A percentile compares a stretch with the other conserved stretches of the same genome.
These are phyloP conservation scores for Alternaria consortialis DNA, from an alignment of 2,329 filamentous ascomycete genomes.

Conservation along the genomic window DNA sequence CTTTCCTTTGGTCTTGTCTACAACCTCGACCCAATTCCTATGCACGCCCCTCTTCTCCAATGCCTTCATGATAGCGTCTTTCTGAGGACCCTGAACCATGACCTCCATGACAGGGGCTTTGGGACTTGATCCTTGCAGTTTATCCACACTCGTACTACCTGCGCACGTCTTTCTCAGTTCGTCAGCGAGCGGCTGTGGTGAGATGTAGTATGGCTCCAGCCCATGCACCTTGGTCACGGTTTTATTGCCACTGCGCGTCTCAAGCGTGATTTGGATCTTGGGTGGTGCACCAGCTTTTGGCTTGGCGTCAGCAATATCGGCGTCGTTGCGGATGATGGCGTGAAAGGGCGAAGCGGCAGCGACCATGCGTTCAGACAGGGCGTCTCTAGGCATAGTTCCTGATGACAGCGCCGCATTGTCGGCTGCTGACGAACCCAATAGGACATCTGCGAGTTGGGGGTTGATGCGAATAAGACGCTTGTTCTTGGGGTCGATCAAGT, in stretches of 20 bases:
- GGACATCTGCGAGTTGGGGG: conserved; percentile 68
- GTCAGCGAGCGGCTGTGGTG: conserved; percentile 68
- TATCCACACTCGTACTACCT: conserved; percentile 71
- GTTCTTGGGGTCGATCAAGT: conserved; percentile 65
- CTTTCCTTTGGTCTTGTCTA: conserved; percentile 74
- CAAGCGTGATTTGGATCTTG: conserved; percentile 67
- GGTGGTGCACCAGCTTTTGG: conserved; percentile 69
- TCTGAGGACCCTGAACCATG: conserved; percentile 73
- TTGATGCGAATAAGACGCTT: conserved; percentile 69
- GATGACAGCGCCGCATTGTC: conserved; percentile 67
- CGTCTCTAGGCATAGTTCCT: conserved; percentile 67
- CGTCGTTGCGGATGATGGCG: conserved; percentile 62
- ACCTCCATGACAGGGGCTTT: conserved; percentile 72
- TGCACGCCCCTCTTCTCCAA: conserved; percentile 67
- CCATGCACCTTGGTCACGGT: conserved; percentile 70
- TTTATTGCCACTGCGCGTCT: conserved; percentile 73
- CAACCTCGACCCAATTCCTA: conserved; percentile 68
- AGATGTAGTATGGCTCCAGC: conserved; percentile 69
- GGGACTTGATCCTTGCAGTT: conserved; percentile 66
- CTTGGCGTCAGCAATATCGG: conserved; percentile 57
- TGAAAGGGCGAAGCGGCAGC: conserved; percentile 66
- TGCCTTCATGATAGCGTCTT: conserved; percentile 66
- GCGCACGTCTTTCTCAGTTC: conserved; percentile 74
- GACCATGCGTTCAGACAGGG: conserved; percentile 67
- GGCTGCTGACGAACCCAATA: conserved; percentile 63